Conservation (phyloP, 345 rosid species). For the Citrus cavaleriei region DNA sequence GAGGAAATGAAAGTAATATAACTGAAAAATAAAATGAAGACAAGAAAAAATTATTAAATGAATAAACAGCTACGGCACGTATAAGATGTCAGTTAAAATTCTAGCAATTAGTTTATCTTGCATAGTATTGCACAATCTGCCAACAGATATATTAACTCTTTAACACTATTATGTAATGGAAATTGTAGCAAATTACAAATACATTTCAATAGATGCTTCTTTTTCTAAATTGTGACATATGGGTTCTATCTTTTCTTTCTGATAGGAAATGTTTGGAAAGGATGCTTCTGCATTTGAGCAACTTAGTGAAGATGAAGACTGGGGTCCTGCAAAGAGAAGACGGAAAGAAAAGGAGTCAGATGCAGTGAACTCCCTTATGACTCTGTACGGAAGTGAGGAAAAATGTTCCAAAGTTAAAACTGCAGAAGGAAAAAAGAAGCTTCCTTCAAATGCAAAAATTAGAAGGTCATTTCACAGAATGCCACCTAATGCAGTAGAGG, state of each 20-base stretch:
- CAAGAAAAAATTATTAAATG: not conserved
- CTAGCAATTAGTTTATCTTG: not conserved
- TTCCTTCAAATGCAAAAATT: conserved; percentile 39
- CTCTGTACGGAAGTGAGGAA: conserved; percentile 56
- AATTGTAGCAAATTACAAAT: not conserved
- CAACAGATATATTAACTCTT: not conserved
- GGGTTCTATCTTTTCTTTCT: conserved; percentile 6
- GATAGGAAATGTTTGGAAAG: conserved; percentile 97
- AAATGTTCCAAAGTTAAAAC: conserved; percentile 30
- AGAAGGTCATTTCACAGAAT: conserved; percentile 61
- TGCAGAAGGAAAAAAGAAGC: conserved; percentile 29
- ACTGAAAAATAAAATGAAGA: not conserved
- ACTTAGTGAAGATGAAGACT: conserved; percentile 96
- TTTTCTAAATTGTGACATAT: not conserved
- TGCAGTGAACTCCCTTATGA: conserved; percentile 65
- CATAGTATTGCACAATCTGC: not conserved
- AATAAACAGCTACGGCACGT: not conserved
- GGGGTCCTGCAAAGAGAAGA: conserved; percentile 90
- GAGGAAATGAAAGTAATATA: not conserved
- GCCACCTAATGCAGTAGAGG: conserved; percentile 84
- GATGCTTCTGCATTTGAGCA: conserved; percentile 68
- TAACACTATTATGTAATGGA: not conserved
- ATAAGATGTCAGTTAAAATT: not conserved
- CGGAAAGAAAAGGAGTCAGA: conserved; percentile 77
- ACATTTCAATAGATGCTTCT: not conserved